phyloP scores from a whole-genome alignment of 441 rosid species.

The Brassica balearica region DNA sequence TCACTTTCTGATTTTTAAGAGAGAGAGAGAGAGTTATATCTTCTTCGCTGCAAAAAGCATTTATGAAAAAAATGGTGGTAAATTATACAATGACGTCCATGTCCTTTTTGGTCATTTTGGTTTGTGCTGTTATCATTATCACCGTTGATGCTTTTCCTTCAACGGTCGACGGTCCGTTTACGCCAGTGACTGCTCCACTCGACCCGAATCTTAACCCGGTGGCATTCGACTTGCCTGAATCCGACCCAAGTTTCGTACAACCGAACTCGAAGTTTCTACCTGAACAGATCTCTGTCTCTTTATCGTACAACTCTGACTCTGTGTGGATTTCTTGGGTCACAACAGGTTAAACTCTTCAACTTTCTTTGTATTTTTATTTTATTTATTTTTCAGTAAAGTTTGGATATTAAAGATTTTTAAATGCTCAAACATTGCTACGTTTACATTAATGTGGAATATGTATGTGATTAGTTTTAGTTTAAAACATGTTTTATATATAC shows the following conservation, averaged over 20 bases:
- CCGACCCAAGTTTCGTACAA: conserved; percentile 59
- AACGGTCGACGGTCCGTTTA: conserved; percentile 80
- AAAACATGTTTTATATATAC: not conserved
- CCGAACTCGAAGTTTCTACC: conserved; percentile 56
- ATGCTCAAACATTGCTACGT: not conserved
- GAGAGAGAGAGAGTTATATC: conserved; percentile 2
- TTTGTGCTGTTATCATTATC: not conserved
- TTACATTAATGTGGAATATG: conserved; percentile 6
- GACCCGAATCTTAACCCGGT: conserved; percentile 61
- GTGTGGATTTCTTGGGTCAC: conserved; percentile 93
- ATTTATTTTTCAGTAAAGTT: not conserved
- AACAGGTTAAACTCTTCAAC: conserved; percentile 56
- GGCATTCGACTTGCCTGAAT: conserved; percentile 73
- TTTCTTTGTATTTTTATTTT: not conserved
- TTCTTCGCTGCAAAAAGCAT: conserved; percentile 29
- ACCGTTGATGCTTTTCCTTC: conserved; percentile 49
- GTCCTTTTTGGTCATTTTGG: conserved; percentile 25
- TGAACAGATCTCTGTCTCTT: conserved; percentile 84
- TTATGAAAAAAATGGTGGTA: conserved; percentile 29
- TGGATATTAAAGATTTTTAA: not conserved
- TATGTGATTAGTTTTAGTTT: not conserved
- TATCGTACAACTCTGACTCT: conserved; percentile 61
- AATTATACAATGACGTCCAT: conserved; percentile 4
- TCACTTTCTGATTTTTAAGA: not conserved
- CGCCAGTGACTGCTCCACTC: conserved; percentile 68